Evolutionary conservation across 2,329 filamentous ascomycete species (phyloP), one percentile per base, ranked within the genome.

Genomic region (Colletotrichum gloeosporioides): DNA sequence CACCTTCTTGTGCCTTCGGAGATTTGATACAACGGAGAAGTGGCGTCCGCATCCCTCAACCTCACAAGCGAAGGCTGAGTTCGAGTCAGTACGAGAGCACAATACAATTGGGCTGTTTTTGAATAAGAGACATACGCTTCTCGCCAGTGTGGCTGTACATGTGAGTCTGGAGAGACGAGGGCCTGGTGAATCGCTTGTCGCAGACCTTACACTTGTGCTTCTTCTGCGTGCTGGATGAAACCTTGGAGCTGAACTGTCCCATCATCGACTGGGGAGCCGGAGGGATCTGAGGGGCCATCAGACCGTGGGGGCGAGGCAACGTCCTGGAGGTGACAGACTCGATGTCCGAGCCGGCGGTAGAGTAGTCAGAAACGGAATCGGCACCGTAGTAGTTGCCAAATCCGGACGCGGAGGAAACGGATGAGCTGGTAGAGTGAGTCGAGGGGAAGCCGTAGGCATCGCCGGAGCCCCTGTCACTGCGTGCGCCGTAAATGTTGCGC

Each of bases 151-250:
- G 96, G 86, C 96, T 98, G 87, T 98, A 98, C 95, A 98, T 98
- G 84, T 99, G 96, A 36, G 96, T 99, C 84, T 98, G 96, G 53
- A 99, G 86, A 16, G 96, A 98, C 83, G 96, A 98, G 2, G 96
- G 96, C 71, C 96, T 92, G 3, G 96, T 98, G 85, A 99, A 99
- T 59, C 96, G 93, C 90, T 99, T 98, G 86, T 98, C 96, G 88
- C 96, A 99, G 76, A 99, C 95, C 88, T 98, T 98, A 91, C 96
- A 99, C 89, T 98, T 98, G 88, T 99, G 97, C 90, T 99, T 99
- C 92, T 99, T 99, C 84, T 98, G 96, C 12, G 96, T 97, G 87
- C 95, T 98, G 22, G 95, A 96, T 1, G 96, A 96, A 69, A 98
- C 93, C 87, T 98, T 98, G 78, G 96, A 98, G 86, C 95, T 98